phyloP scores from a whole-genome alignment of 1,284 basidiomycete species.

The Cutaneotrichosporon dermatis region DNA sequence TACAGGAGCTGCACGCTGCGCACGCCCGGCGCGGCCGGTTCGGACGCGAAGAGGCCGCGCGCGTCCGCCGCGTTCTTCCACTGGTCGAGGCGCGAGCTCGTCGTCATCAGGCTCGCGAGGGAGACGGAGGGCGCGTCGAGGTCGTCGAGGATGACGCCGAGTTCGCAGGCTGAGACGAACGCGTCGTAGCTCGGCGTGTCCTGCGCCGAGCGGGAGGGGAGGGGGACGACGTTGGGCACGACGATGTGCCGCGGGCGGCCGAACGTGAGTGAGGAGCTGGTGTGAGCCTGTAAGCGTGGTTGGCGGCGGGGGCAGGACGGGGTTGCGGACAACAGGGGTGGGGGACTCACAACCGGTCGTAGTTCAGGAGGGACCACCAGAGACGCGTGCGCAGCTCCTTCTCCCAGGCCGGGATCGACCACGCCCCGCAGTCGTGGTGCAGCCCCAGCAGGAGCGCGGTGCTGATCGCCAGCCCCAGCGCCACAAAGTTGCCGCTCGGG shows the following conservation, averaged over 20 bases:
- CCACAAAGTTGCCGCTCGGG: neutral
- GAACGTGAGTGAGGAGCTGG: constrained; percentile 1
- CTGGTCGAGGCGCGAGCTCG: neutral
- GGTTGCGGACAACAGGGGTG: neutral
- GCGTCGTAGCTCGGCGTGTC: constrained; percentile 4
- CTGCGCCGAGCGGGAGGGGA: neutral
- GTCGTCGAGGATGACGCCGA: neutral
- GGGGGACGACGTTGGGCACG: neutral
- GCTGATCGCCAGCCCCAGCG: neutral
- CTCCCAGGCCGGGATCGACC: constrained; percentile 1
- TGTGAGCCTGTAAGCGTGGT: neutral
- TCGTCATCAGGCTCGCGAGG: neutral
- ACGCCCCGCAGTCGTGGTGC: constrained; percentile 3
- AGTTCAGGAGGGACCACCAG: constrained; percentile 1
- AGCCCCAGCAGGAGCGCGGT: constrained; percentile 1
- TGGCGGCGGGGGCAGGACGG: too few relatives aligned
- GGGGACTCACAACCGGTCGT: neutral
- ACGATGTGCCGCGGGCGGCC: neutral
- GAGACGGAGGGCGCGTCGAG: neutral
- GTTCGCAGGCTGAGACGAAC: constrained; percentile 1
- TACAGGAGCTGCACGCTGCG: constrained; percentile 1
- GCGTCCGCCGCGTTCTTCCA: neutral
- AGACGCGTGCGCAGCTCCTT: neutral
- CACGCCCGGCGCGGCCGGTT: neutral
- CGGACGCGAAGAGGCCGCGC: neutral